Base-by-base conservation (phyloP, 2,329 filamentous ascomycete genomes). In the Fusarium temperatum region DNA sequence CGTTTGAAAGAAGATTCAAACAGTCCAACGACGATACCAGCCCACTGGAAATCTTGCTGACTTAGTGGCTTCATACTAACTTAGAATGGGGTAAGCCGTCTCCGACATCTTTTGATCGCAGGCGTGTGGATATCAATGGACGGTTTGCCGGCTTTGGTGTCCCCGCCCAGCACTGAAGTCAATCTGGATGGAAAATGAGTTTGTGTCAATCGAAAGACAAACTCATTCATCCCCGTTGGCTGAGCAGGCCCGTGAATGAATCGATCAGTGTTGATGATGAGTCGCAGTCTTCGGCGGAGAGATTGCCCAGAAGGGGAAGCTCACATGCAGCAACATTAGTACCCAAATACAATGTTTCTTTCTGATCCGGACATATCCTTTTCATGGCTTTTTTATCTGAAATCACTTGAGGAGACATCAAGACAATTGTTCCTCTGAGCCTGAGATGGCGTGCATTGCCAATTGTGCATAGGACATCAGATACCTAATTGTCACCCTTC, bases 61-160 rank as follows among this genome's bases (percentile, higher is more conserved):
- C 62, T 51, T 66, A 45, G 75, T 66, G 66, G 66, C 68, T 53
- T 47, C 35, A 70, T 63, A 45, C 73, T 78, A 78, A 69, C 76
- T 66, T 14, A 14, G 73, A 72, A 53, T 50, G 61, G 75, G 64
- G 32, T 68, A 72, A 76, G 51, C 58, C 55, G 42, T 58, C 39
- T 45, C 53, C 41, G 51, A 44, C 72, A 58, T 58, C 66, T 61
- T 69, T 66, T 56, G 71, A 75, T 56, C 51, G 56, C 30, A 61
- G 72, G 75, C 56, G 75, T 77, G 73, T 62, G 51, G 10, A 64
- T 73, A 77, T 35, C 54, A 62, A 50, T 24, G 24, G 62, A 55
- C 45, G 58, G 68, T 32, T 56, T 72, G 50, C 41, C 50, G 50
- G 54, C 70, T 68, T 50, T 24, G 35, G 48, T 45, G 58, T 68